Conservation (phyloP, 2,329 filamentous ascomycete genomes). For the Diaporthe citriasiana region DNA sequence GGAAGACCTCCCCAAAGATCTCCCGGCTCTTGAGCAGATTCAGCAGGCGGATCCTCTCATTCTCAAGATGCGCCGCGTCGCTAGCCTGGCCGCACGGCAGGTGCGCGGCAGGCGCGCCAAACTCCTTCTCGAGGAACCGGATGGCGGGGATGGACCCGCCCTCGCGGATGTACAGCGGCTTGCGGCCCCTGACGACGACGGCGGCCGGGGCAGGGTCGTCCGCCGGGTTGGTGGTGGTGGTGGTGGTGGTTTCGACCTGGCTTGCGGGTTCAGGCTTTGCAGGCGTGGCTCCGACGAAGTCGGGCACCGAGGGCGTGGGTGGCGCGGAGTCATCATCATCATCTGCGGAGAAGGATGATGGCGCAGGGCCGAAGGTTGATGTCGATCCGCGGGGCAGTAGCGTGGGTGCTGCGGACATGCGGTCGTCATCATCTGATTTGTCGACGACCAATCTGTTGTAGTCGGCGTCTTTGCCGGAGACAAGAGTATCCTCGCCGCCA, state of each 20-base stretch:
- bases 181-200: slow-evolving; percentile 58
- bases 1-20: slow-evolving; percentile 91
- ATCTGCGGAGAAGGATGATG: neutral
- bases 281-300: neutral
- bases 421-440: neutral
- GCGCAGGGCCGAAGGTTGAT: slow-evolving; percentile 24
- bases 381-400: slow-evolving; percentile 19
- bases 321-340: slow-evolving; percentile 1
- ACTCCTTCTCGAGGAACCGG: slow-evolving; percentile 94
- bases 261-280: neutral
- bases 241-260: neutral
- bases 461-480: neutral
- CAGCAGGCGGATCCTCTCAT: slow-evolving; percentile 88
- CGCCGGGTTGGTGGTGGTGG: neutral
- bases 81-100: slow-evolving; percentile 95
- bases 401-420: neutral
- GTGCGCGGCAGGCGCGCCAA: slow-evolving; percentile 90
- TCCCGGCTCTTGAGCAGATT: slow-evolving; percentile 93
- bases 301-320: neutral
- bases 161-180: slow-evolving; percentile 93
- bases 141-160: slow-evolving; percentile 96
- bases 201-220: neutral
- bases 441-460: neutral
- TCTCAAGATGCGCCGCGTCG: slow-evolving; percentile 93
- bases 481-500: neutral